Percentiles rank a stretch among this genome's conserved stretches.
Evolutionary conservation across 2,329 filamentous ascomycete species (phyloP).

Genomic region (Hypoxylon sp.): DNA sequence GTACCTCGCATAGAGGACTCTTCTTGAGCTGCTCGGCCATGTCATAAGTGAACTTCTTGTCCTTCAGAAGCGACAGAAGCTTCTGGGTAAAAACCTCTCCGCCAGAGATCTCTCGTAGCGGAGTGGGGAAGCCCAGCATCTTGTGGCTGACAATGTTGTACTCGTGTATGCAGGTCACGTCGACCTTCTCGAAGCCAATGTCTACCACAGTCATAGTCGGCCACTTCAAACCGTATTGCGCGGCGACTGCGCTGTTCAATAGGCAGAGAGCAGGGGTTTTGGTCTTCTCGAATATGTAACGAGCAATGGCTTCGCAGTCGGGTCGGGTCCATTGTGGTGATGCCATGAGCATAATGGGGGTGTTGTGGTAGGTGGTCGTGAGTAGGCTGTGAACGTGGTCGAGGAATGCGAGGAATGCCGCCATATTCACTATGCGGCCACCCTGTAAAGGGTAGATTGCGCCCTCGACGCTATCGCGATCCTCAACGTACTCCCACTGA

Average conservation of each 20-base stretch:
- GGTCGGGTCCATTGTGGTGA: constrained; percentile 92
- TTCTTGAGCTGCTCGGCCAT: constrained; percentile 81
- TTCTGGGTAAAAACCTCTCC: constrained; percentile 88
- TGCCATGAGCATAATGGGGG: constrained; percentile 89
- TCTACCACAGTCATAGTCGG: constrained; percentile 89
- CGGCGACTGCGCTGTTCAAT: constrained; percentile 89
- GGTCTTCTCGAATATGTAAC: constrained; percentile 98
- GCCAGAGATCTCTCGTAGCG: constrained; percentile 72
- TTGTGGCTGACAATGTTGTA: constrained; percentile 79
- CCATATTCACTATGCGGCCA: constrained; percentile 91
- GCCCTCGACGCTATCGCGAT: constrained; percentile 87
- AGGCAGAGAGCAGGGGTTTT: constrained; percentile 93
- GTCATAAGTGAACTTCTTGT: constrained; percentile 72
- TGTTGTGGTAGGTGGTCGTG: constrained; percentile 95
- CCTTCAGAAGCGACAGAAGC: constrained; percentile 76
- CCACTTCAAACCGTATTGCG: constrained; percentile 84
- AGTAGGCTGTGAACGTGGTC: constrained; percentile 92
- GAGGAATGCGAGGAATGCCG: constrained; percentile 92
- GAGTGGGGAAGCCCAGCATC: constrained; percentile 69
- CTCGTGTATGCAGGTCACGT: constrained; percentile 91
- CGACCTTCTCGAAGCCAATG: constrained; percentile 91
- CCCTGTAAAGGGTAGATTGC: constrained; percentile 88
- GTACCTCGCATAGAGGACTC: constrained; percentile 76
- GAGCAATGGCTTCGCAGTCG: constrained; percentile 88
- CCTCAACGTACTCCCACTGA: constrained; percentile 84